Base-by-base conservation (phyloP, 2,329 filamentous ascomycete genomes). In the Chrysosporium keratinophilum region DNA sequence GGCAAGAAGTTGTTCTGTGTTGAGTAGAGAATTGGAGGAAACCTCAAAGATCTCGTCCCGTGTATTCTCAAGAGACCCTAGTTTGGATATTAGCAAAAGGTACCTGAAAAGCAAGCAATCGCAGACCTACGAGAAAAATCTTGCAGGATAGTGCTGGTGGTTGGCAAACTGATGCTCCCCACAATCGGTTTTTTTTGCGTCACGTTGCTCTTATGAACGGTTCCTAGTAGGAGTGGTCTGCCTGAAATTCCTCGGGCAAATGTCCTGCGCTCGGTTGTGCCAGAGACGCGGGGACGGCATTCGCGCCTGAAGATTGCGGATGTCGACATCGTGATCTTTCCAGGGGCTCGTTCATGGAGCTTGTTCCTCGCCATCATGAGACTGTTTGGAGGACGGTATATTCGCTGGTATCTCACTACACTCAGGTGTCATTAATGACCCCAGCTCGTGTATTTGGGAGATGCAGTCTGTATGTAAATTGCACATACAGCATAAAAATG, bases 41-140 rank as follows among this genome's bases (percentile, higher is more conserved):
- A 58, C 56, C n/a, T 50, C 50, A 43, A 50, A 44, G 6, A 59
- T 52, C 31, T 56, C 51, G 15, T 55, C n/a, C n/a, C 34, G 54
- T 5, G 56, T 54, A 12, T 20, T 20, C n/a, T 58, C 50, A n/a
- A 59, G 53, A 20, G 54, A 53, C 1, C 35, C 57, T 59, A 40
- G 37, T 43, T 19, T 31, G n/a, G 7, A 20, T 37, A 44, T 42
- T 23, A 42, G 23, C 15, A 33, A 14, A 43, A 28, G 15, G 37
- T 9, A 2, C 11, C 37, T 31, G 6, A 23, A 37, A 41, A 19
- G 31, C 6, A n/a, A 19, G 10, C 9, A 41, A n/a, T 14, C 23
- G 9, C 5, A 35, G 15, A 43, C 49, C 11, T 44, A 51, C 49
- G 28, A 28, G 49, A 44, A 42, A 51, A 37, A 11, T 37, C 40